phyloP scores from a whole-genome alignment of 2,329 filamentous ascomycete genomes.

The Fusarium vanettenii region DNA sequence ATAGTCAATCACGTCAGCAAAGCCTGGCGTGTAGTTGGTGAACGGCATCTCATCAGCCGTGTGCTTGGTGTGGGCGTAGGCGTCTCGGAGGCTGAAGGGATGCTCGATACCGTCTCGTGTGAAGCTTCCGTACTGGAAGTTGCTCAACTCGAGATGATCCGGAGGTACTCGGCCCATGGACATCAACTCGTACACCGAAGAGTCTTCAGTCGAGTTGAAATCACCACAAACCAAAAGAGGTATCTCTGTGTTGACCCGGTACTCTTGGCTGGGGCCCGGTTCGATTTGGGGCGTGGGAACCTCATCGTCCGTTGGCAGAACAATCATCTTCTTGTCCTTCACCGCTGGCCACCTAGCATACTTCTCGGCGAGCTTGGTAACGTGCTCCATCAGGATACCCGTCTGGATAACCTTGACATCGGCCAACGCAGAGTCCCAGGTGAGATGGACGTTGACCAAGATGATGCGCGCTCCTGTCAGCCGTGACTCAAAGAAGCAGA shows the following conservation, averaged over 20 bases:
- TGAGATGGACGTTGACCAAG: slow-evolving; percentile 92
- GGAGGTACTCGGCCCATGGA: slow-evolving; percentile 81
- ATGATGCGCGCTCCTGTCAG: slow-evolving; percentile 91
- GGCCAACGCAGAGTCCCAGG: slow-evolving; percentile 90
- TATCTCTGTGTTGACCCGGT: slow-evolving; percentile 86
- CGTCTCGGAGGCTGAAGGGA: slow-evolving; percentile 92
- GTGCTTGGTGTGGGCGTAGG: slow-evolving; percentile 85
- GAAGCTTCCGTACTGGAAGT: slow-evolving; percentile 91
- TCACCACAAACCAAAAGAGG: slow-evolving; percentile 93
- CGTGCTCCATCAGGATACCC: slow-evolving; percentile 92
- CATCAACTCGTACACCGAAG: slow-evolving; percentile 91
- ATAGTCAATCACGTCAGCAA: slow-evolving; percentile 93
- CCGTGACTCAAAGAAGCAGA: slow-evolving; percentile 93
- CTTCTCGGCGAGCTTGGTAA: slow-evolving; percentile 86
- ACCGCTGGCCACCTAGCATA: slow-evolving; percentile 84
- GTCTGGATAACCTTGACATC: slow-evolving; percentile 98
- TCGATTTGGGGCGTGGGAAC: slow-evolving; percentile 65
- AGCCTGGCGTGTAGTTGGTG: slow-evolving; percentile 97
- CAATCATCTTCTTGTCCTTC: slow-evolving; percentile 79
- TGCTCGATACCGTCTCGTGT: slow-evolving; percentile 93
- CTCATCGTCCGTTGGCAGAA: slow-evolving; percentile 57
- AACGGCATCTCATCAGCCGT: slow-evolving; percentile 88
- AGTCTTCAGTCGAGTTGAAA: slow-evolving; percentile 91
- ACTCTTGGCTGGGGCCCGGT: slow-evolving; percentile 86
- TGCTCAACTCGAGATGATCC: slow-evolving; percentile 82